Evolutionary conservation across 129 eudicot genomes (phyloP).

Genomic region (Centaurea solstitialis): DNA sequence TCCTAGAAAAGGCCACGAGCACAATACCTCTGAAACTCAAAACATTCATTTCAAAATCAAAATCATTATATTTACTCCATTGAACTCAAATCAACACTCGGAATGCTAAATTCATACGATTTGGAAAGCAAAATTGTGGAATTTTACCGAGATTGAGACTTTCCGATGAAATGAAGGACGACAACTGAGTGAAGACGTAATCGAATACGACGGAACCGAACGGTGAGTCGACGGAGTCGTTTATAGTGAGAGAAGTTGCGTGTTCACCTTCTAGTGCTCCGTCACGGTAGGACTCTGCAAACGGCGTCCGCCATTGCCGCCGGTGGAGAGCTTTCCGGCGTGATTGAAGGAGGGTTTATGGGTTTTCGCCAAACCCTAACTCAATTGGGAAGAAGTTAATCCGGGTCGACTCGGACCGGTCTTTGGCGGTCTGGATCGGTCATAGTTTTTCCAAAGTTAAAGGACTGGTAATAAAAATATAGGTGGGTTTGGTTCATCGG

Average conservation of each 20-base stretch:
- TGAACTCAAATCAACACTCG: background rate
- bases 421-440: background rate
- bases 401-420: background rate
- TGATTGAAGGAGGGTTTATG: slow-evolving; percentile 18
- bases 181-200: slow-evolving; percentile 74
- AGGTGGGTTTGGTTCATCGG: too few species aligned
- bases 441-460: too few species aligned
- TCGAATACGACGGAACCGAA: slow-evolving; percentile 63
- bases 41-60: slow-evolving; percentile 4
- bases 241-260: slow-evolving; percentile 87
- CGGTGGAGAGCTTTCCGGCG: background rate
- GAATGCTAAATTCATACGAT: background rate
- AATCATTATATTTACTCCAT: background rate
- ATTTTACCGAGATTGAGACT: slow-evolving; percentile 69
- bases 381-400: background rate
- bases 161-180: slow-evolving; percentile 58
- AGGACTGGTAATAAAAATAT: too few species aligned
- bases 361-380: slow-evolving; percentile 35
- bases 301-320: slow-evolving; percentile 70
- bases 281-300: slow-evolving; percentile 83
- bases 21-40: slow-evolving; percentile 66
- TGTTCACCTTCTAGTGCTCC: slow-evolving; percentile 91
- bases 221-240: slow-evolving; percentile 63
- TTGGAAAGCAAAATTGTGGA: background rate
- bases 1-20: slow-evolving; percentile 62